Conservation (phyloP, 1,139 yeast genomes). For the Kurtzmaniella quercitrusa region DNA sequence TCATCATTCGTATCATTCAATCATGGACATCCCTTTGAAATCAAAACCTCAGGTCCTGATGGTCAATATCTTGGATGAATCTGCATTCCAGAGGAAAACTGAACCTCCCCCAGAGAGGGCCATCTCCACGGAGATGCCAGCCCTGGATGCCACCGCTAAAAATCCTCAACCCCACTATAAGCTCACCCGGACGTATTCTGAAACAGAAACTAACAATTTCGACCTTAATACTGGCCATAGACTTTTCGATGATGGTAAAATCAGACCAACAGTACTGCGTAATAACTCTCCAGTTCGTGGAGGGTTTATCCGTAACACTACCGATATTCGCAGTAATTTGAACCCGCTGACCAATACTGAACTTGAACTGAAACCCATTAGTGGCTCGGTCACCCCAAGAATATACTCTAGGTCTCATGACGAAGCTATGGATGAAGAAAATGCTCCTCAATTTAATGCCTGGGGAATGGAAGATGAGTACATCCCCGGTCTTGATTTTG, state of each 20-base stretch:
- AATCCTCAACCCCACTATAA: slow-evolving; percentile 12
- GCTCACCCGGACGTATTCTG: slow-evolving; percentile 50
- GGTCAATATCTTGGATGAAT: slow-evolving; percentile 28
- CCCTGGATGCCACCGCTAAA: not conserved
- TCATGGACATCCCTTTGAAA: slow-evolving; percentile 43
- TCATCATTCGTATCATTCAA: too few relatives aligned
- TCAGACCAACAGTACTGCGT: slow-evolving; percentile 28
- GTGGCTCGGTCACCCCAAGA: slow-evolving; percentile 9
- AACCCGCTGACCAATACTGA: not conserved
- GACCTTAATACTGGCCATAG: slow-evolving; percentile 49
- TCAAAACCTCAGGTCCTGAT: slow-evolving; percentile 41
- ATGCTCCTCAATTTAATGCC: slow-evolving; percentile 10
- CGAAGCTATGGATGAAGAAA: slow-evolving; percentile 15
- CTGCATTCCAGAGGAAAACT: slow-evolving; percentile 14
- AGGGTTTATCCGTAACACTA: slow-evolving; percentile 1
- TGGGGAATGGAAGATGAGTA: slow-evolving; percentile 67
- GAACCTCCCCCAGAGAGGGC: slow-evolving; percentile 1
- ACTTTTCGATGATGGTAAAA: slow-evolving; percentile 45
- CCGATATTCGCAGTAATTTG: not conserved
- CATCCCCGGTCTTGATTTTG: slow-evolving; percentile 60
- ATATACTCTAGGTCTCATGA: slow-evolving; percentile 33
- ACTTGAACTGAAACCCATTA: not conserved
- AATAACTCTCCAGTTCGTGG: slow-evolving; percentile 4
- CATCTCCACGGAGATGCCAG: slow-evolving; percentile 3
- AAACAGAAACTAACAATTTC: slow-evolving; percentile 50